Evolutionary conservation across 148 eudicot species (phyloP).

Genomic region (Chenopodium formosanum): DNA sequence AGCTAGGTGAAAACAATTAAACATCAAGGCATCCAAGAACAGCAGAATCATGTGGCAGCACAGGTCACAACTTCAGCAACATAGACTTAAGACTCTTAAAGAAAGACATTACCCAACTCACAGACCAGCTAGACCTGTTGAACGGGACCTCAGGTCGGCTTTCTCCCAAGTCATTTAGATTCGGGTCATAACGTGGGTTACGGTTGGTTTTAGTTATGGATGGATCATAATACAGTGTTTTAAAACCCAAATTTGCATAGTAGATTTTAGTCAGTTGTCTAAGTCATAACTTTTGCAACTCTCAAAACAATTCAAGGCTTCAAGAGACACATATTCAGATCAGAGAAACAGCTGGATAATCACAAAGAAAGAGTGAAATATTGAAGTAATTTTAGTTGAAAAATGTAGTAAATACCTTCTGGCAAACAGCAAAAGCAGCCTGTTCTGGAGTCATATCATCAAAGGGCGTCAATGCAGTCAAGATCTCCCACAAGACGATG

Average conservation of each 20-base stretch:
- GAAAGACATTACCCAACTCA: not conserved
- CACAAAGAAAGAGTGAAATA: not conserved
- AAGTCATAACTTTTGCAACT: not conserved
- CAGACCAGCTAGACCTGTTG: not conserved
- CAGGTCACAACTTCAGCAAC: not conserved
- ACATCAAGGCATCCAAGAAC: slow-evolving; percentile 2
- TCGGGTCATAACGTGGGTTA: not conserved
- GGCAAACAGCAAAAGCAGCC: slow-evolving; percentile 98
- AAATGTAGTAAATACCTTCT: slow-evolving; percentile 58
- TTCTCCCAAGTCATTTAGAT: not conserved
- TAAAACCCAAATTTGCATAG: not conserved
- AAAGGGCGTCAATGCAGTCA: slow-evolving; percentile 85
- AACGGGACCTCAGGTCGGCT: not conserved
- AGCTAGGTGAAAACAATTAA: not conserved
- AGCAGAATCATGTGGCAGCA: slow-evolving; percentile 18
- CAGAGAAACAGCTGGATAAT: not conserved
- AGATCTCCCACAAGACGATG: slow-evolving; percentile 92
- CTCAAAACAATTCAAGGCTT: not conserved
- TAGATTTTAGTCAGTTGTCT: not conserved
- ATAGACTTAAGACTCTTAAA: not conserved
- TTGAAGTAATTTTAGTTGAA: not conserved
- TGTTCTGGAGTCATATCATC: slow-evolving; percentile 98
- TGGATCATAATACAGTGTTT: not conserved
- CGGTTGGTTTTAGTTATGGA: not conserved
- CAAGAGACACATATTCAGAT: not conserved